These are phyloP conservation scores for Aspergillus bombycis DNA, from an alignment of 2,329 filamentous ascomycete species.

Conservation along the genomic window DNA sequence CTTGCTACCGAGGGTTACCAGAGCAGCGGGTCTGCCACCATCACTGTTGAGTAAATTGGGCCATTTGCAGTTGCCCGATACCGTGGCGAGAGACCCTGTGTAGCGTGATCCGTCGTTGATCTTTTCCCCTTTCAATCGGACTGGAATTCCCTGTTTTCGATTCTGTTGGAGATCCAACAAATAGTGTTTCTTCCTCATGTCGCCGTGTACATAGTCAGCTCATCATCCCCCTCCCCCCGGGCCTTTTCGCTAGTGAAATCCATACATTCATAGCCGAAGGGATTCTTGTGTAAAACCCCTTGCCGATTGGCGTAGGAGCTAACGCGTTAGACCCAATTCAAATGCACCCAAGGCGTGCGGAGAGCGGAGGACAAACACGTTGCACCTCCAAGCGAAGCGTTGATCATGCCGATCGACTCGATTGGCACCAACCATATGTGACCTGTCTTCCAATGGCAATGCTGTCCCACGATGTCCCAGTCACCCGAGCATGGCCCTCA, in stretches of 20 bases:
- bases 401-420: background rate
- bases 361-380: background rate
- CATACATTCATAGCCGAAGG: background rate
- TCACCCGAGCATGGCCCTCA: too few species aligned
- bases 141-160: background rate
- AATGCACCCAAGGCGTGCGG: background rate
- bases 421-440: background rate
- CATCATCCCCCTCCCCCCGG: too few species aligned
- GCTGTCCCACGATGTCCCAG: too few species aligned
- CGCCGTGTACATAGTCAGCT: background rate
- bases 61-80: background rate
- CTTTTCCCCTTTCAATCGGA: too few species aligned
- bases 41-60: slow-evolving; percentile 33
- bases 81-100: background rate
- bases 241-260: background rate
- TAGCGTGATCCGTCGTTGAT: background rate
- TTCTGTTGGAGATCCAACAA: background rate
- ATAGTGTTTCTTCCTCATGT: background rate
- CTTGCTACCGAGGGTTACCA: slow-evolving; percentile 48
- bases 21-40: slow-evolving; percentile 41
- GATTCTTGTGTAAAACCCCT: too few species aligned
- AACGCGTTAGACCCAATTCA: background rate
- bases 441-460: too few species aligned
- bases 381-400: background rate
- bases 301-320: too few species aligned